Conservation (phyloP, 2,329 filamentous ascomycete genomes). For the Claviceps digitariae region DNA sequence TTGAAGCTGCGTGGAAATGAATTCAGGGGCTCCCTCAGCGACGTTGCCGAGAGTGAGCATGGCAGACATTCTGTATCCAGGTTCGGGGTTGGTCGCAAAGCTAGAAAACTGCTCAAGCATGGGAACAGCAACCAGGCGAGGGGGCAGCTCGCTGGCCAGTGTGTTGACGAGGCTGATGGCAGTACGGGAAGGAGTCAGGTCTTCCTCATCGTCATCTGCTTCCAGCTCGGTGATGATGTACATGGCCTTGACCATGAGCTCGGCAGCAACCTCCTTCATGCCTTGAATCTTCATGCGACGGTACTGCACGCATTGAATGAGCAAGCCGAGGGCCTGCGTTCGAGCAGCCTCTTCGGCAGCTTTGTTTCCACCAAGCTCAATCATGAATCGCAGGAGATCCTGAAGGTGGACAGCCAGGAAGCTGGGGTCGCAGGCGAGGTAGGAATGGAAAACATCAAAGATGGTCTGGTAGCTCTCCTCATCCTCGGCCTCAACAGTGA, state of each 20-base stretch:
- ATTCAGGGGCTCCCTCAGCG: constrained; percentile 93
- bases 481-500: constrained; percentile 63
- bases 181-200: constrained; percentile 66
- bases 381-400: constrained; percentile 88
- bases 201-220: constrained; percentile 62
- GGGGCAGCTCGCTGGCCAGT: constrained; percentile 75
- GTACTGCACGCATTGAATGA: constrained; percentile 85
- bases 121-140: constrained; percentile 86
- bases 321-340: constrained; percentile 81
- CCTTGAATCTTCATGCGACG: constrained; percentile 92
- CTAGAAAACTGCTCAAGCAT: constrained; percentile 74
- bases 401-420: constrained; percentile 76
- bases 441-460: constrained; percentile 94
- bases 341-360: constrained; percentile 73
- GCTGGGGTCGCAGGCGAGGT: constrained; percentile 78
- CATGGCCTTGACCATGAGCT: constrained; percentile 77
- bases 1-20: constrained; percentile 84
- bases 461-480: constrained; percentile 81
- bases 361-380: constrained; percentile 66
- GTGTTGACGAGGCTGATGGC: constrained; percentile 82
- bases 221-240: constrained; percentile 84
- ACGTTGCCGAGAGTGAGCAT: constrained; percentile 87
- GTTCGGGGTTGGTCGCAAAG: constrained; percentile 62
- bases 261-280: constrained; percentile 68
- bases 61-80: constrained; percentile 75